Percentiles rank a stretch among this genome's conserved stretches.
phyloP scores from a whole-genome alignment of 164 flowering plant species.

The Hamamelis virginiana region DNA sequence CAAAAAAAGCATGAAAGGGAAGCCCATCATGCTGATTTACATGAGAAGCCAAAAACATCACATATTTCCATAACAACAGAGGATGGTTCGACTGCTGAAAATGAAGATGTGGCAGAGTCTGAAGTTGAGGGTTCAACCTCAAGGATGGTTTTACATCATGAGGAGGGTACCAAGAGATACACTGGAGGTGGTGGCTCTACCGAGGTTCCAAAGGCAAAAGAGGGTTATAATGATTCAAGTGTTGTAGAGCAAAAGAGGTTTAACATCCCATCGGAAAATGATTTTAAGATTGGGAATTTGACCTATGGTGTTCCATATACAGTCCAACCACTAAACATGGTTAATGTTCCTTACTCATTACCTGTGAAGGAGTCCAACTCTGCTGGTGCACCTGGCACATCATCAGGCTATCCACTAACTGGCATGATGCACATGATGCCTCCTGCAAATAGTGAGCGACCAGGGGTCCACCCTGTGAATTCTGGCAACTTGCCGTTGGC shows the following conservation, averaged over 20 bases:
- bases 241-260: conserved; percentile 40
- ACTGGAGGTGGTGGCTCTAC: conserved; percentile 32
- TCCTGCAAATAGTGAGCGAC: conserved; percentile 43
- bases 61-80: conserved; percentile 71
- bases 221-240: conserved; percentile 32
- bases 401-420: conserved; percentile 43
- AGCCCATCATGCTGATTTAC: conserved; percentile 33
- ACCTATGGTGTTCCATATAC: conserved; percentile 40
- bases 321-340: conserved; percentile 35
- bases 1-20: conserved; percentile 69
- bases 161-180: conserved; percentile 41
- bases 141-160: conserved; percentile 42
- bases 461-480: conserved; percentile 35
- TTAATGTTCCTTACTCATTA: conserved; percentile 40
- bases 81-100: conserved; percentile 81
- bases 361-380: conserved; percentile 40
- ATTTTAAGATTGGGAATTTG: conserved; percentile 36
- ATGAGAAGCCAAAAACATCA: conserved; percentile 48
- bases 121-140: conserved; percentile 75
- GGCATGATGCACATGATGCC: conserved; percentile 47
- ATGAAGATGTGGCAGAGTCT: conserved; percentile 93
- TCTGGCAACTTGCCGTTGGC: conserved; percentile 51
- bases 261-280: conserved; percentile 38
- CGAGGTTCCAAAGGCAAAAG: conserved; percentile 46
- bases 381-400: conserved; percentile 26